phyloP scores from a whole-genome alignment of 345 rosid species.

The Noccaea caerulescens region DNA sequence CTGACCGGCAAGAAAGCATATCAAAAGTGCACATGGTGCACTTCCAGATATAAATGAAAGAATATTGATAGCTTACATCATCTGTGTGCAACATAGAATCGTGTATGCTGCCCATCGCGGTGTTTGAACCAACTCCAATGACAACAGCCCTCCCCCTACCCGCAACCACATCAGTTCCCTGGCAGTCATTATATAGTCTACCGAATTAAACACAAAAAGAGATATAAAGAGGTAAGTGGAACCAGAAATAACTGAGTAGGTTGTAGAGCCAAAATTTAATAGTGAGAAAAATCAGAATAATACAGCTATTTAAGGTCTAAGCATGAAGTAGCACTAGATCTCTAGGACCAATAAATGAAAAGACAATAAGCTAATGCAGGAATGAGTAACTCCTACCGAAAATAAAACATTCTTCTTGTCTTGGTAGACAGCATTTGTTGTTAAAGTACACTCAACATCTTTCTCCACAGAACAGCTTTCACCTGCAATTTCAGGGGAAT shows the following conservation, averaged over 20 bases:
- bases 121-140: slow-evolving; percentile 90
- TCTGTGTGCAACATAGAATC: slow-evolving; percentile 94
- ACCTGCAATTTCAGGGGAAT: slow-evolving; percentile 57
- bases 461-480: slow-evolving; percentile 97
- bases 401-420: slow-evolving; percentile 98
- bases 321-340: slow-evolving; percentile 17
- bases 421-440: slow-evolving; percentile 96
- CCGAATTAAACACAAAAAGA: slow-evolving; percentile 11
- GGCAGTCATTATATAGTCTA: slow-evolving; percentile 49
- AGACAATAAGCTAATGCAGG: slow-evolving; percentile 31
- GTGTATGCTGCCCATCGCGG: slow-evolving; percentile 98
- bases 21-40: slow-evolving; percentile 12
- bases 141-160: slow-evolving; percentile 98
- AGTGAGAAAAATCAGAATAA: slow-evolving; percentile 6
- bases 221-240: not conserved
- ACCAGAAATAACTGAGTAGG: slow-evolving; percentile 1
- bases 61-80: slow-evolving; percentile 61
- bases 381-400: slow-evolving; percentile 63
- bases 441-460: slow-evolving; percentile 64
- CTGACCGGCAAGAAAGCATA: slow-evolving; percentile 9
- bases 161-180: slow-evolving; percentile 94
- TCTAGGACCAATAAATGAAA: slow-evolving; percentile 8
- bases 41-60: slow-evolving; percentile 22
- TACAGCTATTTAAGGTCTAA: slow-evolving; percentile 20
- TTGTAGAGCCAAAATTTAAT: slow-evolving; percentile 20